Evolutionary conservation across 2,329 filamentous ascomycete genomes (phyloP).

Genomic region (Hymenoscyphus repandus): DNA sequence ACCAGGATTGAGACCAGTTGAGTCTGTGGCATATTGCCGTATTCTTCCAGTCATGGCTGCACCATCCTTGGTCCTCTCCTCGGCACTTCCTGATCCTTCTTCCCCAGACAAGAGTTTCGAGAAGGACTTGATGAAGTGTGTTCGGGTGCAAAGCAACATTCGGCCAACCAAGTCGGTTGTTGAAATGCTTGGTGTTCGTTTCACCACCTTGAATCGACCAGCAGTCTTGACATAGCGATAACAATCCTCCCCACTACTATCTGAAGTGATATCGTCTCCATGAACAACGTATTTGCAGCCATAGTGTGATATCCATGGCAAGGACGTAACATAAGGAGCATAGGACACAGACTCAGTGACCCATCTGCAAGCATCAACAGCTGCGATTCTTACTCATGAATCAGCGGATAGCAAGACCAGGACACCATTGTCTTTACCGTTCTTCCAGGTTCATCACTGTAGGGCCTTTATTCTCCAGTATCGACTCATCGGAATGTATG

Average conservation of each 20-base stretch:
- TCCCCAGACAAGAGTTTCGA: constrained; percentile 61
- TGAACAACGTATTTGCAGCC: constrained; percentile 95
- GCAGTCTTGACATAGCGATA: constrained; percentile 97
- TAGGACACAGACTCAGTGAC: constrained; percentile 76
- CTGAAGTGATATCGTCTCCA: constrained; percentile 94
- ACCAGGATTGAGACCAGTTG: constrained; percentile 71
- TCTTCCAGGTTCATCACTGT: constrained; percentile 94
- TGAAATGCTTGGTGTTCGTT: constrained; percentile 91
- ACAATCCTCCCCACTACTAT: constrained; percentile 89
- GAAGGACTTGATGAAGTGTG: constrained; percentile 84
- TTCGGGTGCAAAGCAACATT: constrained; percentile 94
- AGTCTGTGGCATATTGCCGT: constrained; percentile 80
- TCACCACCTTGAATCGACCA: constrained; percentile 91
- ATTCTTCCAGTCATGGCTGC: constrained; percentile 72
- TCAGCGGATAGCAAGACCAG: constrained; percentile 23
- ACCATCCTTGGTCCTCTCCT: constrained; percentile 60
- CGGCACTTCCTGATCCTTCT: constrained; percentile 65
- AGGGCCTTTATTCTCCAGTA: constrained; percentile 93
- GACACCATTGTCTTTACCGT: constrained; percentile 46
- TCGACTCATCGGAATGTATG: constrained; percentile 92
- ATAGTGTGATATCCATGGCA: constrained; percentile 92
- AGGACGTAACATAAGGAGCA: constrained; percentile 90
- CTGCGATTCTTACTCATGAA: constrained; percentile 59
- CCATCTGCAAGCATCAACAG: constrained; percentile 94
- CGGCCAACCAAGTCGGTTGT: constrained; percentile 97